Evolutionary conservation across 176 grass and related monocot genomes (phyloP).

Genomic region (Elaeis guineensis): DNA sequence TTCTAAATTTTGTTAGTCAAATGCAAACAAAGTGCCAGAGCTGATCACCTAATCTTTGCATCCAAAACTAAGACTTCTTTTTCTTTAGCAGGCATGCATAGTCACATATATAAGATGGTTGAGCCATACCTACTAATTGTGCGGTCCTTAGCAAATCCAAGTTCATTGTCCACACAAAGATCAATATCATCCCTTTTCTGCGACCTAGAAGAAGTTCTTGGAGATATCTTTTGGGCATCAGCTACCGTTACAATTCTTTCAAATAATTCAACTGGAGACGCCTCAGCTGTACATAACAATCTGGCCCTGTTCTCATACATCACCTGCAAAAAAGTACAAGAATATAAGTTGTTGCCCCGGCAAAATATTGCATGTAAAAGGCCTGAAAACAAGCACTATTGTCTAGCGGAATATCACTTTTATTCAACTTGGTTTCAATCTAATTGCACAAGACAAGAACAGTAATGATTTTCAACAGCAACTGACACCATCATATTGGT

Average conservation of each 20-base stretch:
- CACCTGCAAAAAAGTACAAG: conserved; percentile 34
- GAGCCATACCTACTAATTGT: conserved; percentile 73
- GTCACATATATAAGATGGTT: too few species aligned
- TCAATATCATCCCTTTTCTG: conserved; percentile 63
- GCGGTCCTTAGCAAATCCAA: conserved; percentile 91
- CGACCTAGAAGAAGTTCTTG: conserved; percentile 46
- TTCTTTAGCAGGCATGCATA: too few species aligned
- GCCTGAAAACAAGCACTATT: too few species aligned
- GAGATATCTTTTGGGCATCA: conserved; percentile 48
- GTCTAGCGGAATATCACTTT: too few species aligned
- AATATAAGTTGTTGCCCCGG: too few species aligned
- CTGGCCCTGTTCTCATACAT: conserved; percentile 93
- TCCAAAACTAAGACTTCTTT: too few species aligned
- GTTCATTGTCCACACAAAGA: conserved; percentile 79
- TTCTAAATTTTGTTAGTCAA: too few species aligned
- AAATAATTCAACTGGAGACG: conserved; percentile 54
- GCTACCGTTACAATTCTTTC: conserved; percentile 54
- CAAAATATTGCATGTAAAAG: too few species aligned
- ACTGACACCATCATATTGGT: too few species aligned
- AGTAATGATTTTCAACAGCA: too few species aligned
- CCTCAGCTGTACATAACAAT: conserved; percentile 78
- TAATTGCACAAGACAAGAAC: too few species aligned
- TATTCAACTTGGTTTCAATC: too few species aligned
- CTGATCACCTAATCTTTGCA: neutral
- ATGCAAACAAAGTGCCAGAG: neutral